Conservation (phyloP, 441 rosid genomes). For the Raphanus hybrid region DNA sequence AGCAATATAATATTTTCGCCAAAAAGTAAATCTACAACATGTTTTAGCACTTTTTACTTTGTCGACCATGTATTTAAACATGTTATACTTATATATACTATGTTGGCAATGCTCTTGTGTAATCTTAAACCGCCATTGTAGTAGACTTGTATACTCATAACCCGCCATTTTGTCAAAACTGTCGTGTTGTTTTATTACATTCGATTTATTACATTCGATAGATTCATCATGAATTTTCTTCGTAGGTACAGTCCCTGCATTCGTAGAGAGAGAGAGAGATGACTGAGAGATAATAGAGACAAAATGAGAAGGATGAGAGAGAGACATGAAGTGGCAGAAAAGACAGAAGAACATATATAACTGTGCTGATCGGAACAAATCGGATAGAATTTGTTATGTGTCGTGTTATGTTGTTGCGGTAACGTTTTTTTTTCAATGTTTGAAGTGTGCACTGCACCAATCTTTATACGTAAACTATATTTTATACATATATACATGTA, state of each 20-base stretch:
- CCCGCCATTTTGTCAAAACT: background rate
- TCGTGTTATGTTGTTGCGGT: slow-evolving; percentile 39
- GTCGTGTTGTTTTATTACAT: background rate
- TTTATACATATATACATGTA: slow-evolving; percentile 3
- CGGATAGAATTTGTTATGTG: slow-evolving; percentile 44
- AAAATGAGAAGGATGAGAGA: slow-evolving; percentile 27
- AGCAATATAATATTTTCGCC: background rate
- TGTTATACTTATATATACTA: background rate
- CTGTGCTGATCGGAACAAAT: slow-evolving; percentile 44
- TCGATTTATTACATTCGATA: background rate
- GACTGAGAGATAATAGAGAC: slow-evolving; percentile 15
- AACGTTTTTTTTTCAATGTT: slow-evolving; percentile 21
- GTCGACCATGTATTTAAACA: background rate
- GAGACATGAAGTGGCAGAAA: slow-evolving; percentile 33
- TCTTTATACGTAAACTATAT: slow-evolving; percentile 15
- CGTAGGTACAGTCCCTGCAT: background rate
- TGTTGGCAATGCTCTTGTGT: background rate
- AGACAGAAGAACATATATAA: slow-evolving; percentile 46
- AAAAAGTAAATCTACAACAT: background rate
- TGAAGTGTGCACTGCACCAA: slow-evolving; percentile 29
- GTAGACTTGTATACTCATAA: background rate
- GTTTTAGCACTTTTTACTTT: background rate
- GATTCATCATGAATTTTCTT: background rate
- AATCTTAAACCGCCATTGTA: slow-evolving; percentile 1
- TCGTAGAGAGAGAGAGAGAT: background rate